Evolutionary conservation across 495 filamentous ascomycete genomes (phyloP).

Genomic region (Talaromyces ruber): DNA sequence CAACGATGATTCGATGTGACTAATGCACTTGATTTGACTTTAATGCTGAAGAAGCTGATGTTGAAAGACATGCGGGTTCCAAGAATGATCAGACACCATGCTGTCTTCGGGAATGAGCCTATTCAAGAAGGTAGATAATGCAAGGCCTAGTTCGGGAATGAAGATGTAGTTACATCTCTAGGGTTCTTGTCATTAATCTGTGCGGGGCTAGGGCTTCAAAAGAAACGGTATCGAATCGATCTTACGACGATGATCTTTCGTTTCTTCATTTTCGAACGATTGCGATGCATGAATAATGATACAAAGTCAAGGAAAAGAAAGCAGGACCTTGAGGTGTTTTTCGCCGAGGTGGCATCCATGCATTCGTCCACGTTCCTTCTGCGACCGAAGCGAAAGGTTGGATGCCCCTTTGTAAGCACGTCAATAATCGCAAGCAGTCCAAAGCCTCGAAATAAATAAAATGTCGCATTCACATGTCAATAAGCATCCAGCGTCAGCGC

Average conservation of each 20-base stretch:
- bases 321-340: background rate
- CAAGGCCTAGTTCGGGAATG: background rate
- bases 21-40: background rate
- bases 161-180: background rate
- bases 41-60: background rate
- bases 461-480: background rate
- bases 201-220: background rate
- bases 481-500: background rate
- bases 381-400: background rate
- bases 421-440: background rate
- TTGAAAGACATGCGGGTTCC: background rate
- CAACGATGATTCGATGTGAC: background rate
- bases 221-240: background rate
- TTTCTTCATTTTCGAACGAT: background rate
- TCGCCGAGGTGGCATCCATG: background rate
- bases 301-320: background rate
- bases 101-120: background rate
- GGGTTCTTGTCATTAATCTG: background rate
- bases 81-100: background rate
- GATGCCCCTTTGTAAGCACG: background rate
- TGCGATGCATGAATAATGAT: background rate
- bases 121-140: background rate
- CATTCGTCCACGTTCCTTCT: background rate
- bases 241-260: background rate
- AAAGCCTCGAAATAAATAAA: background rate